Evolutionary conservation across 208 protist genomes (phyloP), one percentile per base, ranked within the genome.

Genomic region (Lotmaria passim): DNA sequence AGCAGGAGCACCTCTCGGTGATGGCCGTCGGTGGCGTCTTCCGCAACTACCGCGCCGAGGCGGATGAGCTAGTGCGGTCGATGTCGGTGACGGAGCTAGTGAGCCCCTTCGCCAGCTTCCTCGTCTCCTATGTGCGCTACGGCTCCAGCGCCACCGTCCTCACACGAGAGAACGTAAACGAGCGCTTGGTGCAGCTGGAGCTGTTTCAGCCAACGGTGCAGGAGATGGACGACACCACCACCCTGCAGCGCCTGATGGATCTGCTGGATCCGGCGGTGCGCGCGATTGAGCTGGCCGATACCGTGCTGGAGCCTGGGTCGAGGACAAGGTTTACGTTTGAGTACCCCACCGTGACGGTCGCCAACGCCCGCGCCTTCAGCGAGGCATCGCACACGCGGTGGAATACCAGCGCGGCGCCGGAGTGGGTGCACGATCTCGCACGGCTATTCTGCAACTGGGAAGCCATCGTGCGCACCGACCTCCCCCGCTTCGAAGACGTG

Each of bases 361-460:
- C 87, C 31, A 28, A 34, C 19, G 72, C 71, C 24, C 80, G 84
- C 39, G 73, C 68, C 39, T 95, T 94, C 66, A 83, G 80, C 34
- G 82, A 93, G 58, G 67, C 10, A 24, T 70, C 58, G 7, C 81
- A 83, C 62, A 53, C 52, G 8, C 28, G 58, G 48, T 92, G 86
- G 84, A 69, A 76, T 34, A 80, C 69, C 14, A 80, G 83, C 43
- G 47, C 62, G 4, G 85, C 80, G 7, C 92, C 92, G 33, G 75
- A 63, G 21, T 94, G 89, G 90, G 89, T 95, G 57, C 86, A 94
- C 60, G 89, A 95, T 53, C 79, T 95, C 2, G 92, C 87, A 0
- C 67, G 82, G 3, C 90, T 91, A 71, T 96, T 95, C 70, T 89
- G 82, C 67, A 93, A 91, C 68, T 96, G 92, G 90, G 92, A 96